Base-by-base conservation (phyloP, 2,329 filamentous ascomycete genomes). In the Calonectria crousiana region DNA sequence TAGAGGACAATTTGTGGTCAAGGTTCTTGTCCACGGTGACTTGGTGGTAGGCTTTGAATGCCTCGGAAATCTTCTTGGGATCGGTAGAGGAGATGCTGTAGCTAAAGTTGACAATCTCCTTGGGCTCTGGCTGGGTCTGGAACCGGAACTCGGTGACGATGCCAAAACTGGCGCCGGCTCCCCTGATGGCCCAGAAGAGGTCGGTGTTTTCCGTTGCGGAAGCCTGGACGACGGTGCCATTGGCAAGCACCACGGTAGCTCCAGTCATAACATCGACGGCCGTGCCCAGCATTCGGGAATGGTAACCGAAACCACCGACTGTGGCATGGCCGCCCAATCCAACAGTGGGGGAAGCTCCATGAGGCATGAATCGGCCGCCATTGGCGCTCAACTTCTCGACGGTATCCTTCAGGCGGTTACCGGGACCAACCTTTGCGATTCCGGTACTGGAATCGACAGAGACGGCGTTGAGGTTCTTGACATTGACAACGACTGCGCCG, bases 331-430 rank as follows among this genome's bases (percentile, higher is more conserved):
- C 71, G 9, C 67, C 71, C 18, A 70, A 38, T 26, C 66, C 71
- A 2, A 73, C 67, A 6, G 71, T 73, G 9, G 71, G 67, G 9
- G 71, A 73, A 18, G 71, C 70, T 10, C 71, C 71, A 26, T 73
- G 71, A n/a, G 66, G 71, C 53, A 73, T 73, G 23, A 65, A 70
- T 20, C 71, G 51, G 28, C 23, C 34, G n/a, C 66, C 51, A 9
- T 62, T 62, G 41, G 60, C 60, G 20, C 44, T 26, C 26, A 65
- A 5, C 28, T 65, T 65, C 28, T 47, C 41, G 4, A 26, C 60
- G 0, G 28, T 26, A 10, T 65, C 41, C 60, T 49, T 65, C 13
- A 65, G 18, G 9, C 41, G 60, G 60, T 65, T 65, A 23, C 60
- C 60, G 8, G 60, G 60, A 4, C 60, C 60, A 23, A 49, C 41